Evolutionary conservation across 352 stramenopile species (phyloP).

Genomic region (Peronospora farinosa): DNA sequence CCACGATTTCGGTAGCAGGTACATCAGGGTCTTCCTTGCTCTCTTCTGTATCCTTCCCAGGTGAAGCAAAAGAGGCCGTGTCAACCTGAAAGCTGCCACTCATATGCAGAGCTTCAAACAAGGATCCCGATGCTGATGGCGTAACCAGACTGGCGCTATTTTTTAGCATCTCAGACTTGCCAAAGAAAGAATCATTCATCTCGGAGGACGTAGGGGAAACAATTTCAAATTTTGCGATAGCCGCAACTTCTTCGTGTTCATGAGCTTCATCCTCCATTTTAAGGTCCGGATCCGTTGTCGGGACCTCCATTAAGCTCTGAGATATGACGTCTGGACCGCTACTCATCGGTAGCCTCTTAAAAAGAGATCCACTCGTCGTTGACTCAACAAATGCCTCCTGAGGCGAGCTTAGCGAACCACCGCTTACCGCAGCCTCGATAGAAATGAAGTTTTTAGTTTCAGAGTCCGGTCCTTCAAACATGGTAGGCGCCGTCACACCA

Average conservation of each 20-base stretch:
- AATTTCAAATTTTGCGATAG: slow-evolving; percentile 14
- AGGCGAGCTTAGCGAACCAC: slow-evolving; percentile 6
- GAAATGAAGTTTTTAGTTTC: slow-evolving; percentile 3
- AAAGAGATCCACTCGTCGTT: slow-evolving; percentile 19
- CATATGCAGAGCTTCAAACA: slow-evolving; percentile 45
- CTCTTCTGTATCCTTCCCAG: slow-evolving; percentile 11
- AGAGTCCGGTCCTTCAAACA: slow-evolving; percentile 31
- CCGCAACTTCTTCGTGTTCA: slow-evolving; percentile 9
- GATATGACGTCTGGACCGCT: slow-evolving; percentile 8
- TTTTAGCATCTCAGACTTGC: slow-evolving; percentile 14
- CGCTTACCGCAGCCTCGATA: slow-evolving; percentile 6
- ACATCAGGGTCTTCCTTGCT: slow-evolving; percentile 2
- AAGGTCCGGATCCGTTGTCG: slow-evolving; percentile 6
- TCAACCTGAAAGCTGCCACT: slow-evolving; percentile 31
- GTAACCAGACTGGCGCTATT: slow-evolving; percentile 17
- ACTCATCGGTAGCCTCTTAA: slow-evolving; percentile 41
- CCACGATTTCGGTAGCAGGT: neutral
- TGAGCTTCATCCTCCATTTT: slow-evolving; percentile 9
- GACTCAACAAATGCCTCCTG: slow-evolving; percentile 5
- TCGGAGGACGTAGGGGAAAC: slow-evolving; percentile 35
- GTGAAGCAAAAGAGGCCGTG: slow-evolving; percentile 13
- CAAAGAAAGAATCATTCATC: slow-evolving; percentile 54
- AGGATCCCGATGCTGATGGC: slow-evolving; percentile 23
- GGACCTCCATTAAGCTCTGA: slow-evolving; percentile 8
- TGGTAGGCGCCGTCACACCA: slow-evolving; percentile 11